phyloP scores from a whole-genome alignment of 495 filamentous ascomycete genomes.

The Penicillium roqueforti region DNA sequence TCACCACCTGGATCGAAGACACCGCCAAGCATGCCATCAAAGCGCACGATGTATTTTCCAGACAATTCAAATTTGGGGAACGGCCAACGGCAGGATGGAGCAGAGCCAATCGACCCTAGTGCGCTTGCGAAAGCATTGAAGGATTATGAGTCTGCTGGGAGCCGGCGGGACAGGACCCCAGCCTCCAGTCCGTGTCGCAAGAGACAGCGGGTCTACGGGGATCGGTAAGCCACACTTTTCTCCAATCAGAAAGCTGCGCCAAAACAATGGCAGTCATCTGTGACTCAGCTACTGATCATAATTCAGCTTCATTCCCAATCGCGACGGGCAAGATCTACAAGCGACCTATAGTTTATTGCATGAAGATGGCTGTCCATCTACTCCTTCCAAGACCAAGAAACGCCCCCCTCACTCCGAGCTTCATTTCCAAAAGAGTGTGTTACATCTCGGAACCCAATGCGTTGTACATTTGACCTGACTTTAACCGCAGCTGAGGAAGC shows the following conservation, averaged over 20 bases:
- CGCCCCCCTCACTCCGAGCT: slow-evolving; percentile 86
- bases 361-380: slow-evolving; percentile 87
- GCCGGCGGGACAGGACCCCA: slow-evolving; percentile 63
- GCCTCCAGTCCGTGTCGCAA: slow-evolving; percentile 80
- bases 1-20: slow-evolving; percentile 45
- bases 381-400: slow-evolving; percentile 77
- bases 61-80: slow-evolving; percentile 27
- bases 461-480: slow-evolving; percentile 24
- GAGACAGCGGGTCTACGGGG: slow-evolving; percentile 78
- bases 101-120: slow-evolving; percentile 56
- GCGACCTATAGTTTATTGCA: slow-evolving; percentile 87
- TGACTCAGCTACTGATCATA: slow-evolving; percentile 2
- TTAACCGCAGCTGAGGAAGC: slow-evolving; percentile 77
- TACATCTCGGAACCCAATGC: background rate
- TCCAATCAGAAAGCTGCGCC: background rate
- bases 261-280: background rate
- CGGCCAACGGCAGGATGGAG: slow-evolving; percentile 34
- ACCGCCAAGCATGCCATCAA: slow-evolving; percentile 41
- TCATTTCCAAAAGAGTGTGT: slow-evolving; percentile 87
- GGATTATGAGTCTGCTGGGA: slow-evolving; percentile 58
- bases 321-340: slow-evolving; percentile 87
- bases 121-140: slow-evolving; percentile 61
- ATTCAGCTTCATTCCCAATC: slow-evolving; percentile 86
- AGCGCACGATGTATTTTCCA: slow-evolving; percentile 39
- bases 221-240: slow-evolving; percentile 53